A percentile compares a stretch with the other conserved stretches of the same genome.
These are phyloP conservation scores for Cymbidium sinense DNA, from an alignment of 106 monocot genomes.

Conservation along the genomic window DNA sequence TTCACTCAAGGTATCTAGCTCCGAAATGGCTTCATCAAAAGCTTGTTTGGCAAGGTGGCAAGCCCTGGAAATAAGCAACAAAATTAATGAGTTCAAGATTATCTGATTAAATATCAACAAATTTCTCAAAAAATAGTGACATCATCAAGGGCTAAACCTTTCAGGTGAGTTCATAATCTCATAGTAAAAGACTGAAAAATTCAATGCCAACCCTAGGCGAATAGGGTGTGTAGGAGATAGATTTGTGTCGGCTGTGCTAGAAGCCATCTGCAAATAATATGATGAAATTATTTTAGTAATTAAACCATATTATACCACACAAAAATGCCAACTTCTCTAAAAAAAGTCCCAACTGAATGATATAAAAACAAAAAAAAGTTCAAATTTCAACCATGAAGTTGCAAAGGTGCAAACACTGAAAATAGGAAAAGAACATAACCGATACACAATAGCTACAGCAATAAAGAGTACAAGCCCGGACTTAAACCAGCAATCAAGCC, in stretches of 20 bases:
- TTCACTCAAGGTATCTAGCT: conserved; percentile 35
- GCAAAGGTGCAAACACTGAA: background rate
- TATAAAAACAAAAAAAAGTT: background rate
- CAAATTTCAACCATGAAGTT: background rate
- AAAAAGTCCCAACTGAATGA: background rate
- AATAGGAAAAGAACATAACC: background rate
- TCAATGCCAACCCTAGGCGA: conserved; percentile 38
- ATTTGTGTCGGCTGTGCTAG: conserved; percentile 24
- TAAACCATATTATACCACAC: background rate
- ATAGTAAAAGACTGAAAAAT: conserved; percentile 42
- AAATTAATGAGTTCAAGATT: background rate
- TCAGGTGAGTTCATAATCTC: conserved; percentile 46
- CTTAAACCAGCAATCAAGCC: background rate
- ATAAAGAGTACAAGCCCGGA: background rate
- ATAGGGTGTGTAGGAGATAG: conserved; percentile 38
- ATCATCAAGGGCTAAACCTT: conserved; percentile 11
- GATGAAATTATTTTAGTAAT: background rate
- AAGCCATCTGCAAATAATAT: conserved; percentile 24
- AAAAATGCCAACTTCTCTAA: background rate
- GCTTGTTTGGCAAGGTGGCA: conserved; percentile 50
- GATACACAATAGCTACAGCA: background rate
- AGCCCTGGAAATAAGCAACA: conserved; percentile 18
- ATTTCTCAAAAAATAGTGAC: background rate
- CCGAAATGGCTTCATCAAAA: conserved; percentile 40
- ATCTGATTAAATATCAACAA: background rate